Base-by-base conservation (phyloP, 768 basidiomycete species). In the Omphalotus guepiniiformis region DNA sequence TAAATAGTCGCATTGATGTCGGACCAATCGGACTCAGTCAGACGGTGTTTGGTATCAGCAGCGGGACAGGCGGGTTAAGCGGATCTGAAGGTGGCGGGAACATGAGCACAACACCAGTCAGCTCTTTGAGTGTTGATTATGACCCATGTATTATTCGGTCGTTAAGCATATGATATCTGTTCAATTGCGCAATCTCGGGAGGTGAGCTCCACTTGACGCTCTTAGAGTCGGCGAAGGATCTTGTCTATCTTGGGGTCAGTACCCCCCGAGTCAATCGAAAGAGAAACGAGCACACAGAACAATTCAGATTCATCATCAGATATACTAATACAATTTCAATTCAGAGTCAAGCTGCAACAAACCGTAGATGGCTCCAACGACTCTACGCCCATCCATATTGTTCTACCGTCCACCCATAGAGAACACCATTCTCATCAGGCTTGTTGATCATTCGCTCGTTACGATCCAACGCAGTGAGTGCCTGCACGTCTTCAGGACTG, bases 401-500 rank as follows among this genome's bases (percentile, higher is more conserved):
- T 28, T 70, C 69, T 29, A 53, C 48, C 2, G 69, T 63, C 68
- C 70, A 72, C 1, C 70, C 70, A n/a, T 52, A 67, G 4, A 73
- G 66, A 26, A 57, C 58, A 18, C 65, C 65, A 12, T 64, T 58
- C 34, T 59, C 58, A 29, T 71, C 63, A 1, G 60, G 55, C 48
- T 60, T 61, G 53, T 70, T 78, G 63, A 72, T 74, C 47, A 62
- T 58, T 50, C 61, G 64, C 53, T 68, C 55, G 5, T 68, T 64
- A 22, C 66, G 61, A 60, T 82, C 73, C 42, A 83, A 56, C 0
- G 49, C 59, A 47, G 67, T 65, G 43, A 83, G 72, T 43, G 59
- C 64, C 26, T 69, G 54, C 25, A 80, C 59, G 45, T 82, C 78
- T 29, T 71, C 71, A n/a, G 53, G 50, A 15, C 59, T 56, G 3